phyloP scores from a whole-genome alignment of 495 filamentous ascomycete genomes.

The Lasiosphaeris hirsuta region DNA sequence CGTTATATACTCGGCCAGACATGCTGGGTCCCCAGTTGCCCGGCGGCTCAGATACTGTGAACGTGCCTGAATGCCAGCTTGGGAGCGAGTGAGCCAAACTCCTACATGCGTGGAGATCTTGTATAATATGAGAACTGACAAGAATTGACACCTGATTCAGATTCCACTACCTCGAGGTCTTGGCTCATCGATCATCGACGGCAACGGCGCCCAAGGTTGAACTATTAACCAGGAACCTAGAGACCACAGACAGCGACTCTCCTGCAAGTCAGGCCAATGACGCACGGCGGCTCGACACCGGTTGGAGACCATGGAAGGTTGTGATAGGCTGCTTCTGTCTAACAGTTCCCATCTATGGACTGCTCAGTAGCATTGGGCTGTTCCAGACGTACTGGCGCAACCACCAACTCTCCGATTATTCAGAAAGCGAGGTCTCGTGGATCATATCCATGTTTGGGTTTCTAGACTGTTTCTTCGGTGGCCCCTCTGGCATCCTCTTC shows the following conservation, averaged over 20 bases:
- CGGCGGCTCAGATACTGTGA: background rate
- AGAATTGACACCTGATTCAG: constrained; percentile 1
- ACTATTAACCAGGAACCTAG: constrained; percentile 17
- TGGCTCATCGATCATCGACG: background rate
- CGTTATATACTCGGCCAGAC: background rate
- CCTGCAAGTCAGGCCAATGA: background rate
- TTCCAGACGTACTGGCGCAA: constrained; percentile 29
- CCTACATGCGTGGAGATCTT: background rate
- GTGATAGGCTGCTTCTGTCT: constrained; percentile 27
- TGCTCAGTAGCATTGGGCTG: constrained; percentile 29
- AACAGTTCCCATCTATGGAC: constrained; percentile 25
- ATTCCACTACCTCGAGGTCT: background rate
- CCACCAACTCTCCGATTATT: constrained; percentile 16
- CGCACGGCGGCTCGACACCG: constrained; percentile 5
- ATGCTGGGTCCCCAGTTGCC: background rate
- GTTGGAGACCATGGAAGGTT: constrained; percentile 25
- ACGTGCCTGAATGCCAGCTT: background rate
- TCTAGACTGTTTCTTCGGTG: constrained; percentile 23
- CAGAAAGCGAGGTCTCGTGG: constrained; percentile 26
- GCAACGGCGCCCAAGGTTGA: constrained; percentile 6
- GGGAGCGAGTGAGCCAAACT: constrained; percentile 6
- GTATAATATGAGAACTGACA: constrained; percentile 24
- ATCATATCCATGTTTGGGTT: constrained; percentile 33
- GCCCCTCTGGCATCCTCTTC: constrained; percentile 20
- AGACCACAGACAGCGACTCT: background rate